Evolutionary conservation across 768 basidiomycete species (phyloP).

Genomic region (Pisolithus marmoratus): DNA sequence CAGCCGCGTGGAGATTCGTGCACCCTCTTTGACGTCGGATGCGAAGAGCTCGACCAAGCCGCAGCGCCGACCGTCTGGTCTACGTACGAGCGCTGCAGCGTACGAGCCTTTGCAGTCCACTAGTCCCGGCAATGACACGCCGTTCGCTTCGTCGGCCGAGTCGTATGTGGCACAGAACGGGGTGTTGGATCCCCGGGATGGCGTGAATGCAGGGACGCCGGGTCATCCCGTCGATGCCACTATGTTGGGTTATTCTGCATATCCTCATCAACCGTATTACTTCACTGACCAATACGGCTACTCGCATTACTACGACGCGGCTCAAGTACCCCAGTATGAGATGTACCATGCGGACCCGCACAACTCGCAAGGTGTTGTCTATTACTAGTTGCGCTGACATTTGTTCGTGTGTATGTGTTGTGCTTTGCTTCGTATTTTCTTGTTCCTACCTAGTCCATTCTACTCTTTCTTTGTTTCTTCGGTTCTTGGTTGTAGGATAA

Average conservation of each 20-base stretch:
- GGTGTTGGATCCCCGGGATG: slow-evolving; percentile 11
- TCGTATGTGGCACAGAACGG: slow-evolving; percentile 9
- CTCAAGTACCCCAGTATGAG: slow-evolving; percentile 61
- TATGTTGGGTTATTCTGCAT: slow-evolving; percentile 54
- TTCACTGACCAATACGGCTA: slow-evolving; percentile 68
- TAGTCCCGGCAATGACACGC: slow-evolving; percentile 17
- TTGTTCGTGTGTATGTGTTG: background rate
- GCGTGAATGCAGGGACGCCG: slow-evolving; percentile 7
- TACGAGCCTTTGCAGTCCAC: slow-evolving; percentile 41
- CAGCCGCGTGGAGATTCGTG: slow-evolving; percentile 69
- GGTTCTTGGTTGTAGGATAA: slow-evolving; percentile 13
- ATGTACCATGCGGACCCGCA: slow-evolving; percentile 53
- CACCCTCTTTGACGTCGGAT: slow-evolving; percentile 36
- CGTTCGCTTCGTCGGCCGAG: slow-evolving; percentile 6
- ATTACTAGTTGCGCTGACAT: slow-evolving; percentile 44
- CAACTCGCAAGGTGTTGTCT: slow-evolving; percentile 43
- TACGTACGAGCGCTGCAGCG: slow-evolving; percentile 47
- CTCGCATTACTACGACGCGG: slow-evolving; percentile 62
- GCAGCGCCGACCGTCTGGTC: slow-evolving; percentile 30
- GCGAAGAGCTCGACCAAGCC: slow-evolving; percentile 14
- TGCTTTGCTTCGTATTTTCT: background rate
- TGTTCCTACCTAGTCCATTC: background rate
- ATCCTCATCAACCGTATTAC: slow-evolving; percentile 53
- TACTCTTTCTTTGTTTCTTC: slow-evolving; percentile 1
- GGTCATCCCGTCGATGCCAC: slow-evolving; percentile 27